phyloP scores from a whole-genome alignment of 257 asterid species.

The Penstemon davidsonii region DNA sequence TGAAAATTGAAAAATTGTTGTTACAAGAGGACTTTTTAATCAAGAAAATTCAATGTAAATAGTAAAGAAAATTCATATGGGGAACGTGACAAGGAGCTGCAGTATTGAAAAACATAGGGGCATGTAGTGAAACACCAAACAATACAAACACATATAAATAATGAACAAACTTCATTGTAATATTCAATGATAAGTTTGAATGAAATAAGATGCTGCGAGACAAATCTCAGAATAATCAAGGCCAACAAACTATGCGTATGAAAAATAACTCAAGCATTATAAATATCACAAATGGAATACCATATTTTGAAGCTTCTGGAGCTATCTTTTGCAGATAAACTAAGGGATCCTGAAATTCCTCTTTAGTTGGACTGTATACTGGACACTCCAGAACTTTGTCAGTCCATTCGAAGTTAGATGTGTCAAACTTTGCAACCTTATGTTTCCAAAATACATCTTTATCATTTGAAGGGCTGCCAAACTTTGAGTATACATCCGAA shows the following conservation, averaged over 20 bases:
- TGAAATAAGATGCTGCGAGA: neutral
- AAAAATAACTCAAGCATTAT: neutral
- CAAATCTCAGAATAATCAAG: slow-evolving; percentile 6
- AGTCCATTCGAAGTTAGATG: slow-evolving; percentile 77
- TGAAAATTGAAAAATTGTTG: slow-evolving; percentile 36
- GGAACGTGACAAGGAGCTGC: slow-evolving; percentile 13
- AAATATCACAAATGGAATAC: slow-evolving; percentile 37
- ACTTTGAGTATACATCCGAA: slow-evolving; percentile 39
- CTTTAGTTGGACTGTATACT: slow-evolving; percentile 70
- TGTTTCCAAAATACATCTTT: slow-evolving; percentile 60
- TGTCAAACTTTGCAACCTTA: slow-evolving; percentile 71
- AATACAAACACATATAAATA: neutral
- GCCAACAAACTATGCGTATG: slow-evolving; percentile 3
- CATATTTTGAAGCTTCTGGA: slow-evolving; percentile 93
- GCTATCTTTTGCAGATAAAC: slow-evolving; percentile 88
- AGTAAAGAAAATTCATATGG: slow-evolving; percentile 15
- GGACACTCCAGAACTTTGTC: slow-evolving; percentile 86
- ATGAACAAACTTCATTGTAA: slow-evolving; percentile 8
- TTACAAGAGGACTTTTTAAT: slow-evolving; percentile 25
- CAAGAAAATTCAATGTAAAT: slow-evolving; percentile 9
- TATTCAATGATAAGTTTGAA: neutral
- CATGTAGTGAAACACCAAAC: neutral
- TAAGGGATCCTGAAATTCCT: slow-evolving; percentile 93
- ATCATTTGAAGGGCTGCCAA: slow-evolving; percentile 45
- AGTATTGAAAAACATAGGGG: slow-evolving; percentile 1